Evolutionary conservation across 805 yeast genomes (phyloP).

Genomic region (Candida qinlingensis): DNA sequence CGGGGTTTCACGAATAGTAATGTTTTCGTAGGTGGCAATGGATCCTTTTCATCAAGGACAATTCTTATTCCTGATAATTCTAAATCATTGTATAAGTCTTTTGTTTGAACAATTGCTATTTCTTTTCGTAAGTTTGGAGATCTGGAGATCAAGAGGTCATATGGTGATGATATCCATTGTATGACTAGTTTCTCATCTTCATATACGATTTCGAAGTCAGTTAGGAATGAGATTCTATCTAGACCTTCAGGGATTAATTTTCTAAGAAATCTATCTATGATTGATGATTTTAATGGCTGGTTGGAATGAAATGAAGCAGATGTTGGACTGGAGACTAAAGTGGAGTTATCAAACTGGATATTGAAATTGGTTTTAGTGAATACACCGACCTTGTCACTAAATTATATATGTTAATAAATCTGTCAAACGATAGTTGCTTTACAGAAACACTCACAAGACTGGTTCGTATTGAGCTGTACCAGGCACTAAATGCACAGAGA

Average conservation of each 20-base stretch:
- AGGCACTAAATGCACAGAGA: slow-evolving; percentile 18
- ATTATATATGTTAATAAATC: too few relatives aligned
- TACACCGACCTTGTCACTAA: slow-evolving; percentile 14
- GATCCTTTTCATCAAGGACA: slow-evolving; percentile 11
- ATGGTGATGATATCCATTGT: slow-evolving; percentile 20
- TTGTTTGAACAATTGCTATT: slow-evolving; percentile 20
- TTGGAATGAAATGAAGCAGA: slow-evolving; percentile 19
- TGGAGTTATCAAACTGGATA: slow-evolving; percentile 9
- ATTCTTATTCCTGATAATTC: slow-evolving; percentile 22
- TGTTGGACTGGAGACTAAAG: slow-evolving; percentile 18
- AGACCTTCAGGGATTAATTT: slow-evolving; percentile 8
- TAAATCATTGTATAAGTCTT: slow-evolving; percentile 12
- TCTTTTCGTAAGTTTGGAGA: slow-evolving; percentile 16
- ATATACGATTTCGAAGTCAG: slow-evolving; percentile 18
- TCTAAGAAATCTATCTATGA: slow-evolving; percentile 16
- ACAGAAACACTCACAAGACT: slow-evolving; percentile 3
- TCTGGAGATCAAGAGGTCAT: slow-evolving; percentile 11
- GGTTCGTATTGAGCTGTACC: slow-evolving; percentile 16
- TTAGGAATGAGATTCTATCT: slow-evolving; percentile 18
- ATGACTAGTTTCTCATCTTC: slow-evolving; percentile 9
- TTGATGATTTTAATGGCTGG: slow-evolving; percentile 13
- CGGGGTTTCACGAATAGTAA: slow-evolving; percentile 21
- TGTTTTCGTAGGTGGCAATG: slow-evolving; percentile 20
- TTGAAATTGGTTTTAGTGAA: slow-evolving; percentile 12
- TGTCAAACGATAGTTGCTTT: too few relatives aligned